Percentiles rank a stretch among this genome's conserved stretches.
Evolutionary conservation across 129 eudicot species (phyloP).

Genomic region (Flaveria bidentis): DNA sequence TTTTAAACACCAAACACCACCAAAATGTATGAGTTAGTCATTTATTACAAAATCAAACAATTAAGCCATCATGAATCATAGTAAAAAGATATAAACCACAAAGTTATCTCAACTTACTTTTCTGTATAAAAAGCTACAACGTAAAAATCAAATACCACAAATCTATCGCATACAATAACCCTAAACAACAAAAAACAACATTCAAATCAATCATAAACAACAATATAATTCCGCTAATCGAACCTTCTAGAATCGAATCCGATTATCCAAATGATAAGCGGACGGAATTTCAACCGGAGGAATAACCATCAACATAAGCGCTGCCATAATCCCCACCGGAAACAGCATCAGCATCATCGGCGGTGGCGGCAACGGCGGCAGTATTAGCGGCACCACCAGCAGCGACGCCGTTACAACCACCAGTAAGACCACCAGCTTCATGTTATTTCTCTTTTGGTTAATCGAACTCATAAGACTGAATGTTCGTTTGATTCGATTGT

Average conservation of each 20-base stretch:
- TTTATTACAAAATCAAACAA: too few relatives aligned
- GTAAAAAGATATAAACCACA: background rate
- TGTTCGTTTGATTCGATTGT: background rate
- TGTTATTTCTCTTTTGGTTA: background rate
- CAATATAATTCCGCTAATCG: constrained; percentile 6
- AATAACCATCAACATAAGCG: constrained; percentile 52
- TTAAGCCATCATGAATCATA: background rate
- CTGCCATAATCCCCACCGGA: constrained; percentile 62
- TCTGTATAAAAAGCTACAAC: background rate
- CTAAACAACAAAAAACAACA: constrained; percentile 10
- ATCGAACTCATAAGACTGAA: constrained; percentile 9
- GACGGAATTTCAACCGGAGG: constrained; percentile 38
- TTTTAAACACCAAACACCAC: too few relatives aligned
- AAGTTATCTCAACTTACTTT: background rate
- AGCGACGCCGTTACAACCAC: constrained; percentile 41
- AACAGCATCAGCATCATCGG: constrained; percentile 57
- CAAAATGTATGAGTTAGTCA: too few relatives aligned
- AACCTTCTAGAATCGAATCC: constrained; percentile 24
- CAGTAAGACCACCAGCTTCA: constrained; percentile 38
- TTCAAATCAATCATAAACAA: constrained; percentile 11
- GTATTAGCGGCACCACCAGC: constrained; percentile 47
- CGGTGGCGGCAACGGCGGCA: constrained; percentile 67
- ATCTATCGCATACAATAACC: background rate
- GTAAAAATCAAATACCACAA: background rate
- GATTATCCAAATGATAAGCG: constrained; percentile 14